These are phyloP conservation scores for Radiomyces spectabilis DNA, from an alignment of 192 early-diverging fungal species.

Conservation along the genomic window DNA sequence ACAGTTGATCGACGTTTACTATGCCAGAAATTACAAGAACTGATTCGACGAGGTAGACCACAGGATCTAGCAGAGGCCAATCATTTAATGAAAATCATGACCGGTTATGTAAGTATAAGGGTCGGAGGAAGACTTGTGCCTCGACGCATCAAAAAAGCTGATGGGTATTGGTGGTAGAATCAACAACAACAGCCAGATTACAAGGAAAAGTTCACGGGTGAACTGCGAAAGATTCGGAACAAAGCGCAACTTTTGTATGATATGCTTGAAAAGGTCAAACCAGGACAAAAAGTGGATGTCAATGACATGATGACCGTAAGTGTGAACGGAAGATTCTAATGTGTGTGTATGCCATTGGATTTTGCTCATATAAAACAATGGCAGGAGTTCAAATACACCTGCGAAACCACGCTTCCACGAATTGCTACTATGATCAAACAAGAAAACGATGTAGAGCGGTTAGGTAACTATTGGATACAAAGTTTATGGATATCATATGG, in stretches of 20 bases:
- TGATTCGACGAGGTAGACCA: constrained; percentile 86
- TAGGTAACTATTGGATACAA: constrained; percentile 38
- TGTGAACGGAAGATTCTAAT: not conserved
- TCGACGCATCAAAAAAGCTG: too few relatives aligned
- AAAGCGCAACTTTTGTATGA: constrained; percentile 72
- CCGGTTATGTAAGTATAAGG: constrained; percentile 77
- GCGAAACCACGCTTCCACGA: constrained; percentile 58
- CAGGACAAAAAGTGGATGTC: constrained; percentile 39
- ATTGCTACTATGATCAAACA: constrained; percentile 63
- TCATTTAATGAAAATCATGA: constrained; percentile 93
- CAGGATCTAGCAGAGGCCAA: constrained; percentile 93
- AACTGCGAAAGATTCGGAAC: constrained; percentile 74
- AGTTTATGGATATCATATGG: not conserved
- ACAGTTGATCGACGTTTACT: not conserved
- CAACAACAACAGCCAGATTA: constrained; percentile 72
- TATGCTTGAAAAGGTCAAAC: constrained; percentile 65
- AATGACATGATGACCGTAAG: constrained; percentile 38
- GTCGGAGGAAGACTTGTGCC: too few relatives aligned
- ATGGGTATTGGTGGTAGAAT: constrained; percentile 24
- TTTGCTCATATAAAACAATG: not conserved
- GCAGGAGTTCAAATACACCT: constrained; percentile 57
- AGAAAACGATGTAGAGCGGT: constrained; percentile 64
- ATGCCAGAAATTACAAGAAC: constrained; percentile 85
- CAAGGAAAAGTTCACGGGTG: constrained; percentile 70
- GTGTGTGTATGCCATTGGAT: not conserved